Conservation (phyloP, 1,284 basidiomycete genomes). For the Ustilago esculenta region DNA sequence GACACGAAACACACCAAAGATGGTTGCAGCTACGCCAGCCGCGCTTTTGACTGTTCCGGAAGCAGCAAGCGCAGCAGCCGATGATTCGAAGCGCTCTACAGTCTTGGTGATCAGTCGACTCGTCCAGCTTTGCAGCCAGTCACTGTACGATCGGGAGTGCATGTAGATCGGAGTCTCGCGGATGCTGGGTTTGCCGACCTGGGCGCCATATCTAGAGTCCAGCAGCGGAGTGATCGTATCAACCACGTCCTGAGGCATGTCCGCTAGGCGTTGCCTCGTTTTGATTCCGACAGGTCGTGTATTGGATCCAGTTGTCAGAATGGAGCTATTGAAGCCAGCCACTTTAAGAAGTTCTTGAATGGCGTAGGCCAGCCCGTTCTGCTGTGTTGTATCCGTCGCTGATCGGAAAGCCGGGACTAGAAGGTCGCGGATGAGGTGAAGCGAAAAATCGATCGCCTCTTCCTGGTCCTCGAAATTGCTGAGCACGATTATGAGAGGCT, state of each 20-base stretch:
- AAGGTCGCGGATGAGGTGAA: constrained; percentile 85
- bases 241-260: constrained; percentile 81
- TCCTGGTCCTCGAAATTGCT: constrained; percentile 84
- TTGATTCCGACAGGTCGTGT: constrained; percentile 72
- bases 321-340: constrained; percentile 82
- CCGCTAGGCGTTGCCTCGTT: constrained; percentile 75
- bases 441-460: constrained; percentile 82
- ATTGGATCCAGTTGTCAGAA: constrained; percentile 70
- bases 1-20: constrained; percentile 83
- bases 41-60: constrained; percentile 58
- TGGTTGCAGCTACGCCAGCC: constrained; percentile 67
- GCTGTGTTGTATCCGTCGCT: constrained; percentile 91
- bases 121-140: constrained; percentile 95
- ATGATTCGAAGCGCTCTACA: constrained; percentile 41
- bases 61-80: constrained; percentile 13
- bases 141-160: constrained; percentile 81
- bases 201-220: constrained; percentile 60
- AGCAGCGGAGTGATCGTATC: constrained; percentile 87
- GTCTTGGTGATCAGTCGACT: constrained; percentile 77
- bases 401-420: constrained; percentile 92
- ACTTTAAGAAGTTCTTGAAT: constrained; percentile 92
- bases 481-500: constrained; percentile 78
- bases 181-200: constrained; percentile 38
- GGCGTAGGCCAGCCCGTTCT: constrained; percentile 85
- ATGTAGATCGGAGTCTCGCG: constrained; percentile 73